Conservation (phyloP, 2,329 filamentous ascomycete genomes). For the Myriangium duriaei region DNA sequence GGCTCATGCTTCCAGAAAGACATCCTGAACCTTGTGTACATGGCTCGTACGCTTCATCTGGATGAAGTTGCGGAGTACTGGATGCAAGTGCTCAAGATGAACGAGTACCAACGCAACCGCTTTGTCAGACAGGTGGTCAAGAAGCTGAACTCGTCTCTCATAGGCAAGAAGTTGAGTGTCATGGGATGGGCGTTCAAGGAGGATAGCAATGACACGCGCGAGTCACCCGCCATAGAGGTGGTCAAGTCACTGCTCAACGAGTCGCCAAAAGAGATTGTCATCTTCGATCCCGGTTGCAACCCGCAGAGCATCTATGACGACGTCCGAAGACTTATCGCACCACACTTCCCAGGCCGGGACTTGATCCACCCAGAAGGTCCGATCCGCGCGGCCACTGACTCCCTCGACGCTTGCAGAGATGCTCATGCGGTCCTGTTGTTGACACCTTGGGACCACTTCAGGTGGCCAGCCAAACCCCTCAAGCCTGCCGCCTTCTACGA, state of each 20-base stretch:
- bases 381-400: constrained; percentile 19
- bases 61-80: constrained; percentile 65
- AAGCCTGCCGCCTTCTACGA: not conserved
- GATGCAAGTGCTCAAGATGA: constrained; percentile 61
- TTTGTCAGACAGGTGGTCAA: constrained; percentile 55
- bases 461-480: constrained; percentile 5
- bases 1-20: constrained; percentile 77
- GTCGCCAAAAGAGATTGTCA: constrained; percentile 44
- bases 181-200: constrained; percentile 73
- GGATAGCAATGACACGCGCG: constrained; percentile 62
- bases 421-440: constrained; percentile 24
- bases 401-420: constrained; percentile 21
- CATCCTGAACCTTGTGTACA: constrained; percentile 59
- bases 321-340: constrained; percentile 13
- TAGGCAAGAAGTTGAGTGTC: constrained; percentile 57
- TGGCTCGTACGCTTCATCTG: constrained; percentile 57
- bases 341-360: constrained; percentile 16
- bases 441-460: constrained; percentile 21
- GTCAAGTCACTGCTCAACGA: constrained; percentile 55
- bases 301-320: constrained; percentile 23
- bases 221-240: constrained; percentile 56
- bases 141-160: constrained; percentile 55
- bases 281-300: constrained; percentile 49
- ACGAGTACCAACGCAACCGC: constrained; percentile 59
- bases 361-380: constrained; percentile 11